These are phyloP conservation scores for Mycena maculata DNA, from an alignment of 768 basidiomycete species.

Conservation along the genomic window DNA sequence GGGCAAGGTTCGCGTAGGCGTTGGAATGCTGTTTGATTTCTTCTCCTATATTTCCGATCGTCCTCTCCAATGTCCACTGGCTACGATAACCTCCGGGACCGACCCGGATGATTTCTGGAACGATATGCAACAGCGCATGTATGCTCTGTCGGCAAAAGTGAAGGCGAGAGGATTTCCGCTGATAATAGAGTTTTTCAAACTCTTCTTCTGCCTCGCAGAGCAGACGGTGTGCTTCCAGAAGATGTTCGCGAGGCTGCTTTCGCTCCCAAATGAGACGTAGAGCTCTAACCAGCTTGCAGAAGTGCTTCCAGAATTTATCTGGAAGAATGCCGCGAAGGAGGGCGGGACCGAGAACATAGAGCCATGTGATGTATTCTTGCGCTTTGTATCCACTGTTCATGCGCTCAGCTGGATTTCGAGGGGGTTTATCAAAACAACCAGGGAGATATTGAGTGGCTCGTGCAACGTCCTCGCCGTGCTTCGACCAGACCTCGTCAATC, in stretches of 20 bases:
- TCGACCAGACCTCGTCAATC: constrained; percentile 24
- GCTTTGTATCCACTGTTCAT: constrained; percentile 43
- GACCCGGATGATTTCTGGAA: not conserved
- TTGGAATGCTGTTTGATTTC: constrained; percentile 20
- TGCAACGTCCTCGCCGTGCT: constrained; percentile 34
- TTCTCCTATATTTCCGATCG: constrained; percentile 13
- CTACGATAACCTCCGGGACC: not conserved
- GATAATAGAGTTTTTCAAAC: constrained; percentile 8
- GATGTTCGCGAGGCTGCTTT: not conserved
- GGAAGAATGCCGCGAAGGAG: constrained; percentile 35
- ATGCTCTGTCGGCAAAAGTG: constrained; percentile 11
- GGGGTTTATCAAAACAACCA: constrained; percentile 36
- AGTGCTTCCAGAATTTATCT: constrained; percentile 28
- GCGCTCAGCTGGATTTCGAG: constrained; percentile 41
- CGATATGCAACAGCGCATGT: not conserved
- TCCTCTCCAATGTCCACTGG: constrained; percentile 17
- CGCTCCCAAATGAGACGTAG: not conserved
- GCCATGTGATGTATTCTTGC: constrained; percentile 39
- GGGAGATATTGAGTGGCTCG: constrained; percentile 16
- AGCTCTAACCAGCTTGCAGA: constrained; percentile 34
- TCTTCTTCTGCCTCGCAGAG: not conserved
- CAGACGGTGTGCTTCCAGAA: not conserved
- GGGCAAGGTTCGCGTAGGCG: constrained; percentile 10
- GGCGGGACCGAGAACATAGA: constrained; percentile 31
- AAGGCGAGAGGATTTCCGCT: not conserved